A percentile compares a stretch with the other conserved stretches of the same genome.
These are phyloP conservation scores for Macrophomina phaseolina DNA, from an alignment of 2,329 filamentous ascomycete species.

Conservation along the genomic window DNA sequence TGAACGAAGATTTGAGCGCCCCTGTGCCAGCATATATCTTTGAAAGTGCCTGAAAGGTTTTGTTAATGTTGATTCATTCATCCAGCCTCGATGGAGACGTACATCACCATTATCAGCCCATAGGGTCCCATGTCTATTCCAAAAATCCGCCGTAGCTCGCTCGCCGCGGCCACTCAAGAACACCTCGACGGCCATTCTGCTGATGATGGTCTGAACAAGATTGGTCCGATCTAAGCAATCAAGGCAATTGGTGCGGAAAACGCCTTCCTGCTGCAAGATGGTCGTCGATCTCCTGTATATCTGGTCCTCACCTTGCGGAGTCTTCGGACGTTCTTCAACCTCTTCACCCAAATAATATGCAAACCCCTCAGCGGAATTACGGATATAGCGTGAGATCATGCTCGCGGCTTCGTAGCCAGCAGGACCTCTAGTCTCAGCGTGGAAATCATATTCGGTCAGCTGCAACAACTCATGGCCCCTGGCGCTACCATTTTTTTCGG, in stretches of 20 bases:
- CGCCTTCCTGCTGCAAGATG: constrained; percentile 89
- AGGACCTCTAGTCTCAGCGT: constrained; percentile 87
- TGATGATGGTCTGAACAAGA: constrained; percentile 93
- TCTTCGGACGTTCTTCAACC: constrained; percentile 56
- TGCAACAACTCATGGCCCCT: constrained; percentile 75
- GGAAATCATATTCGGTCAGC: constrained; percentile 92
- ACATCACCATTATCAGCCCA: constrained; percentile 98
- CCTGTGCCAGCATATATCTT: constrained; percentile 97
- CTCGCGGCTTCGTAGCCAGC: constrained; percentile 90
- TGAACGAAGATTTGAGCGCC: constrained; percentile 94
- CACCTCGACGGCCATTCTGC: constrained; percentile 86
- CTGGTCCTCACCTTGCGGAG: constrained; percentile 49
- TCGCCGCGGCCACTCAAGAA: constrained; percentile 78
- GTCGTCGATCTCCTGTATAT: constrained; percentile 60
- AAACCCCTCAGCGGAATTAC: constrained; percentile 81
- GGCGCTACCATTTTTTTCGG: constrained; percentile 56
- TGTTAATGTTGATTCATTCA: background rate
- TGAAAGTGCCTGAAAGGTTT: constrained; percentile 63
- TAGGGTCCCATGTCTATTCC: constrained; percentile 87
- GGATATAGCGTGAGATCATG: constrained; percentile 79
- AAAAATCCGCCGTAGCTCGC: constrained; percentile 78
- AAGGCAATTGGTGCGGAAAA: constrained; percentile 94
- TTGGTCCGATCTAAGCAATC: constrained; percentile 97
- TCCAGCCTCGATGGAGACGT: background rate
- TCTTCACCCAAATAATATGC: constrained; percentile 90